Conservation (phyloP, 2,329 filamentous ascomycete species). For the Trichocomaceae sp. region DNA sequence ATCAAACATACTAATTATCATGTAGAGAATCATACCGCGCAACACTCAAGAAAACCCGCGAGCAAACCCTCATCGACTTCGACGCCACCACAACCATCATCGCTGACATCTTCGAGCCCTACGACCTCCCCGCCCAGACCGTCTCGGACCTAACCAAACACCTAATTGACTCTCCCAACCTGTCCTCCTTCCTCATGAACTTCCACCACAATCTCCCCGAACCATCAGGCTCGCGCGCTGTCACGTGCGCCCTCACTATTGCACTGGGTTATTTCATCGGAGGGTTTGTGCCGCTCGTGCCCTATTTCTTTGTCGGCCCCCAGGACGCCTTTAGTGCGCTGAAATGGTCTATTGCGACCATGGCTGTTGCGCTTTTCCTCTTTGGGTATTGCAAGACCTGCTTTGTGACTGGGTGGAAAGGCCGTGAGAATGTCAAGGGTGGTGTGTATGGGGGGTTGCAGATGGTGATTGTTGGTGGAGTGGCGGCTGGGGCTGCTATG, state of each 20-base stretch:
- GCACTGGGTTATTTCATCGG: constrained; percentile 38
- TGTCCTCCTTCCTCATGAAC: constrained; percentile 37
- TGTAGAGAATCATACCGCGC: constrained; percentile 35
- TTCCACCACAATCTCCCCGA: constrained; percentile 37
- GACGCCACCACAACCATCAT: constrained; percentile 26
- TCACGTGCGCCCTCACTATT: constrained; percentile 35
- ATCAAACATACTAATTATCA: background rate
- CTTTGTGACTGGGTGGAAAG: constrained; percentile 34
- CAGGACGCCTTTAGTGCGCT: constrained; percentile 76
- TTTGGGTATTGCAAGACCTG: constrained; percentile 48
- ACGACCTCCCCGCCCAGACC: constrained; percentile 32
- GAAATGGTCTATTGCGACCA: constrained; percentile 48
- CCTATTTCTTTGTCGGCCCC: constrained; percentile 59
- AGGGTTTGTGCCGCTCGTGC: constrained; percentile 46
- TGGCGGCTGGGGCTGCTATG: constrained; percentile 37
- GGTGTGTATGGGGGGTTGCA: constrained; percentile 31
- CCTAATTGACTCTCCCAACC: constrained; percentile 30
- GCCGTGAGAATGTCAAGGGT: constrained; percentile 27
- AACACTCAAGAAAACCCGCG: constrained; percentile 31
- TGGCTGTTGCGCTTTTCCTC: constrained; percentile 42
- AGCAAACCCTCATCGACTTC: constrained; percentile 27
- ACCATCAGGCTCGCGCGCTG: constrained; percentile 32
- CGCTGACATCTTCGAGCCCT: constrained; percentile 33
- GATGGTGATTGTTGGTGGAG: constrained; percentile 36
- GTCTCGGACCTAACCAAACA: constrained; percentile 31